Evolutionary conservation across 768 basidiomycete species (phyloP).

Genomic region (Mrakia hoshinonis): DNA sequence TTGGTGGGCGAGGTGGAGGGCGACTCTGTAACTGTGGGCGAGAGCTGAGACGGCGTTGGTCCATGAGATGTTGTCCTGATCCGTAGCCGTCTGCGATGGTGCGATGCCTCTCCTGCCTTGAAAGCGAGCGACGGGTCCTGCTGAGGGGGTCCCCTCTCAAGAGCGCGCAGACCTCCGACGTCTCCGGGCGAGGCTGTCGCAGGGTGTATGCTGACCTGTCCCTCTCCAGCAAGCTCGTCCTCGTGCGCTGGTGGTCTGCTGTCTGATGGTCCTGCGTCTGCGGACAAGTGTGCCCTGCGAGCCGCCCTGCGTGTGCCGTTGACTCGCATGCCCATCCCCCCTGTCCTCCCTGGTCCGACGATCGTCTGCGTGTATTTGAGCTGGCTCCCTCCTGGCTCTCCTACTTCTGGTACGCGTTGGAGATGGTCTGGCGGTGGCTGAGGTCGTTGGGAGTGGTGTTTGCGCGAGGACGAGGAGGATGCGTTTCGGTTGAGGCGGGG

Average conservation of each 20-base stretch:
- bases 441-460: background rate
- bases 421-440: background rate
- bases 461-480: constrained; percentile 14
- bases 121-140: background rate
- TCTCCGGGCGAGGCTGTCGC: background rate
- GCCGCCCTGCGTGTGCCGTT: constrained; percentile 8
- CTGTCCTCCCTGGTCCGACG: constrained; percentile 6
- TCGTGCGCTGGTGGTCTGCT: background rate
- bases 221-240: background rate
- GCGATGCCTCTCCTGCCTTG: constrained; percentile 3
- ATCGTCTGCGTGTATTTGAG: constrained; percentile 24
- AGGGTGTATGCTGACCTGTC: background rate
- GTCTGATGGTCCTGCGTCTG: background rate
- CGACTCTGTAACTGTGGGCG: background rate
- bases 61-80: background rate
- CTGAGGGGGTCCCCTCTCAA: background rate
- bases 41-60: background rate
- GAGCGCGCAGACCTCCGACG: background rate
- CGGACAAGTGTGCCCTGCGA: background rate
- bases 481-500: constrained; percentile 14
- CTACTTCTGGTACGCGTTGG: background rate
- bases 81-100: background rate
- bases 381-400: constrained; percentile 1
- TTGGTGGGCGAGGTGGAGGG: background rate
- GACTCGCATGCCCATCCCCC: constrained; percentile 24